Conservation (phyloP, 192 early-diverging fungal genomes). For the Coemansia sp. region DNA sequence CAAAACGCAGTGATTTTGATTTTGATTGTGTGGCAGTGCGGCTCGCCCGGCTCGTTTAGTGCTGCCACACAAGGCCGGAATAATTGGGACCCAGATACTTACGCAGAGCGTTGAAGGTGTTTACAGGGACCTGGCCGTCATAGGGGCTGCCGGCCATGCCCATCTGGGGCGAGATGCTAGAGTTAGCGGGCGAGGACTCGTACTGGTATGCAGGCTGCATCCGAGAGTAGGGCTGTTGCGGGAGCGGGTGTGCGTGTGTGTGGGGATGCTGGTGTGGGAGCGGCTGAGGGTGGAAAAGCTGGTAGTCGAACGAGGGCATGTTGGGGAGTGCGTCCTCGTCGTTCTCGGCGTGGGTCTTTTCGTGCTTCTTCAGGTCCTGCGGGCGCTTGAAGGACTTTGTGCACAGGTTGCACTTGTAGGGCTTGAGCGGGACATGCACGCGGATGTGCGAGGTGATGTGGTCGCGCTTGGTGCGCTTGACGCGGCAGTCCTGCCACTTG, state of each 20-base stretch:
- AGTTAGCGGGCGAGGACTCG: constrained; percentile 19
- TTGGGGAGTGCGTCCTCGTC: constrained; percentile 12
- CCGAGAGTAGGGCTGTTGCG: neutral
- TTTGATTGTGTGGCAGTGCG: too few species aligned
- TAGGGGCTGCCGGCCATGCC: constrained; percentile 38
- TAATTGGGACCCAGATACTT: constrained; percentile 4
- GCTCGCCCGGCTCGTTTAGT: too few species aligned
- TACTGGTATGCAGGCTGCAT: neutral
- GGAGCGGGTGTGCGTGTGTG: neutral
- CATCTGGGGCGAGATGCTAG: constrained; percentile 29
- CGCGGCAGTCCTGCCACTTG: constrained; percentile 79
- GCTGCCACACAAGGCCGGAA: too few species aligned
- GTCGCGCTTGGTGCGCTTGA: constrained; percentile 79
- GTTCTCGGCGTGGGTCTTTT: constrained; percentile 67
- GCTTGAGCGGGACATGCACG: constrained; percentile 90
- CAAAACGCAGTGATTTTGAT: too few species aligned
- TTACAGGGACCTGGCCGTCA: constrained; percentile 30
- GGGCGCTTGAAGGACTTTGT: constrained; percentile 87
- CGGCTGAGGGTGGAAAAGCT: constrained; percentile 12
- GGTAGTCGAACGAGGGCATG: constrained; percentile 28
- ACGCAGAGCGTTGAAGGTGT: constrained; percentile 1
- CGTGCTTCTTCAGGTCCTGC: constrained; percentile 94
- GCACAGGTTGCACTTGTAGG: constrained; percentile 80
- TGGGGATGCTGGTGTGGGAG: neutral
- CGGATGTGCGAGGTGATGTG: constrained; percentile 97